phyloP scores from a whole-genome alignment of 768 basidiomycete genomes.

The Myochromella boudieri region DNA sequence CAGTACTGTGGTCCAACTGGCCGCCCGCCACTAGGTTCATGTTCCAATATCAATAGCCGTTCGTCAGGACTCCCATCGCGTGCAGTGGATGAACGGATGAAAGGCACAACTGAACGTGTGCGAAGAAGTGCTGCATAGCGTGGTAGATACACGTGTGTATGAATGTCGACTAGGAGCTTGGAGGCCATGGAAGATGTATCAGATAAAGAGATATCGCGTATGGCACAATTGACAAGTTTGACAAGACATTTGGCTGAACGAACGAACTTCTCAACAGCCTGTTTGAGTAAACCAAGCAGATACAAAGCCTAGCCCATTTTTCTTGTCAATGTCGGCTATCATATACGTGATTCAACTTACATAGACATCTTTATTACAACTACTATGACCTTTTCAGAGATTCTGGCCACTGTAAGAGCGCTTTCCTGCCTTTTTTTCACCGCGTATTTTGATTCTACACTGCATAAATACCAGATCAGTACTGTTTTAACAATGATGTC shows the following conservation, averaged over 20 bases:
- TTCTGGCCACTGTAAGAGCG: no score
- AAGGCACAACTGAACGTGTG: conserved; percentile 60
- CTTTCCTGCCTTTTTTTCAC: no score
- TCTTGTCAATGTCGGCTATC: background rate
- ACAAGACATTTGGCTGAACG: no score
- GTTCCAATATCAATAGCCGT: conserved; percentile 72
- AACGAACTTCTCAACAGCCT: no score
- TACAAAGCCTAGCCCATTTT: conserved; percentile 18
- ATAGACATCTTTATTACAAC: conserved; percentile 2
- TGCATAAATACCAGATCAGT: conserved; percentile 12
- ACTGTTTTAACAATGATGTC: conserved; percentile 6
- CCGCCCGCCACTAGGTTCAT: conserved; percentile 77
- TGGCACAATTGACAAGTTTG: no score
- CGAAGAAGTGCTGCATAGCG: conserved; percentile 73
- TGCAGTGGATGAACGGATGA: conserved; percentile 52
- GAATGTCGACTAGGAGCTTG: conserved; percentile 69
- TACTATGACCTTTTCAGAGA: conserved; percentile 18
- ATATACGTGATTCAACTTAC: background rate
- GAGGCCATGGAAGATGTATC: conserved; percentile 20
- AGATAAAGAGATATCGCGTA: background rate
- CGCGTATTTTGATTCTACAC: conserved; percentile 5
- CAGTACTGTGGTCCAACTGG: conserved; percentile 86
- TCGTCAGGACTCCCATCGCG: conserved; percentile 57
- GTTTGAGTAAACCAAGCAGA: conserved; percentile 20
- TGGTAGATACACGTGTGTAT: conserved; percentile 85